phyloP scores from a whole-genome alignment of 2,329 filamentous ascomycete species.

The Mariannaea elegans region DNA sequence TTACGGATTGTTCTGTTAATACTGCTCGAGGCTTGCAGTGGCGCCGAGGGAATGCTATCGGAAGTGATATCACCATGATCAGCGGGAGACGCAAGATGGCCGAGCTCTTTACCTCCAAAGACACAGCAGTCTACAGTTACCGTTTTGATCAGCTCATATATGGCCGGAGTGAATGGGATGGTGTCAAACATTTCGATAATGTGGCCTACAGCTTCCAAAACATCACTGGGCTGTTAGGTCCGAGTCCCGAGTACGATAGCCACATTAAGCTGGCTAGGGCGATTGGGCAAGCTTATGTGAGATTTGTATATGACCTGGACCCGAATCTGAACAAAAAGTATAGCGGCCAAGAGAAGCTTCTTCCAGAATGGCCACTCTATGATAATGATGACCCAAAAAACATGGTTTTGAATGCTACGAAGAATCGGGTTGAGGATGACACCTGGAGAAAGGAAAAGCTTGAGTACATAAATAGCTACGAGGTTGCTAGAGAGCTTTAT shows the following conservation, averaged over 20 bases:
- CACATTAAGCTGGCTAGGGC: conserved; percentile 46
- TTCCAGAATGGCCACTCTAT: conserved; percentile 55
- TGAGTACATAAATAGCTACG: conserved; percentile 35
- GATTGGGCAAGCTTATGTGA: conserved; percentile 53
- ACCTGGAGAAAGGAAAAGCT: conserved; percentile 58
- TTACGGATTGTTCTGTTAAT: conserved; percentile 33
- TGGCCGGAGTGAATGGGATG: conserved; percentile 50
- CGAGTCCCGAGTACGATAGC: conserved; percentile 52
- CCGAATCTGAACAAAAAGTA: conserved; percentile 47
- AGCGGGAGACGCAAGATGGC: conserved; percentile 55
- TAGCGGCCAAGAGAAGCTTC: conserved; percentile 23
- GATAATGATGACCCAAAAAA: conserved; percentile 50
- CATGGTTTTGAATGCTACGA: conserved; percentile 55
- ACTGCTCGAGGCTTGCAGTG: conserved; percentile 50
- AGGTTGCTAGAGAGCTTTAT: conserved; percentile 37
- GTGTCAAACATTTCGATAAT: conserved; percentile 58
- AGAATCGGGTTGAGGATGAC: conserved; percentile 55
- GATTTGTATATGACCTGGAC: conserved; percentile 53
- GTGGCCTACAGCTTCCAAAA: conserved; percentile 62
- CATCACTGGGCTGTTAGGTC: conserved; percentile 56
- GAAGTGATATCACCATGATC: conserved; percentile 58
- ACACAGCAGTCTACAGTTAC: conserved; percentile 55
- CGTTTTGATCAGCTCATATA: conserved; percentile 59
- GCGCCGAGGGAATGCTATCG: conserved; percentile 56
- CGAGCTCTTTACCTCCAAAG: conserved; percentile 49